Evolutionary conservation across 1,139 yeast genomes (phyloP).

Genomic region (Lodderomyces beijingensis): DNA sequence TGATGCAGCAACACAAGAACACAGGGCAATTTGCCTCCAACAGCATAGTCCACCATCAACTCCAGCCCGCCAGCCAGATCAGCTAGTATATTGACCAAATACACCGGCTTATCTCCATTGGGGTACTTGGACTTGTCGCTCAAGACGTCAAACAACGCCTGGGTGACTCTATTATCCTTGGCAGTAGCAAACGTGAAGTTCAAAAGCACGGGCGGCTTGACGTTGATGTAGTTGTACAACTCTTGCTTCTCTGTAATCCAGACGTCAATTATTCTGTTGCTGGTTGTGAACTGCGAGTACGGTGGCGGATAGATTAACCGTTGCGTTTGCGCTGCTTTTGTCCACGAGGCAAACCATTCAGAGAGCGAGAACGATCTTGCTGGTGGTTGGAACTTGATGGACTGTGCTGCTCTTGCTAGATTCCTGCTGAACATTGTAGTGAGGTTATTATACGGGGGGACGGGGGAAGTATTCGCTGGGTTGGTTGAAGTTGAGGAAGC

Average conservation of each 20-base stretch:
- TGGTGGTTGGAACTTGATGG: slow-evolving; percentile 2
- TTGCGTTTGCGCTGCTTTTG: slow-evolving; percentile 13
- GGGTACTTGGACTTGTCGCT: slow-evolving; percentile 50
- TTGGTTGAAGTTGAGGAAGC: too few relatives aligned
- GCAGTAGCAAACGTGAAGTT: slow-evolving; percentile 74
- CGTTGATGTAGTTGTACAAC: slow-evolving; percentile 50
- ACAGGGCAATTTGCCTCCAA: slow-evolving; percentile 53
- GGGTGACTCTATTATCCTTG: slow-evolving; percentile 59
- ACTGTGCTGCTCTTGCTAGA: slow-evolving; percentile 8
- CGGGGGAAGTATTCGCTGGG: too few relatives aligned
- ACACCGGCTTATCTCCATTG: slow-evolving; percentile 27
- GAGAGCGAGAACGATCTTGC: slow-evolving; percentile 10
- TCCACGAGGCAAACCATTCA: slow-evolving; percentile 13
- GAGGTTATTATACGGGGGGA: not conserved
- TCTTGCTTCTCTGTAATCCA: slow-evolving; percentile 49
- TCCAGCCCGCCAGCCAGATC: slow-evolving; percentile 63
- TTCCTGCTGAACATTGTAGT: slow-evolving; percentile 10
- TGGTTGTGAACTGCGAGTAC: slow-evolving; percentile 34
- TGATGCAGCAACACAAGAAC: slow-evolving; percentile 67
- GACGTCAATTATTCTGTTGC: slow-evolving; percentile 37
- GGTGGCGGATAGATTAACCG: slow-evolving; percentile 38
- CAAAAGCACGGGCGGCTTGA: slow-evolving; percentile 58
- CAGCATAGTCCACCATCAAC: slow-evolving; percentile 54
- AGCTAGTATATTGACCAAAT: slow-evolving; percentile 65
- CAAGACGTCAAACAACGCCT: slow-evolving; percentile 53